Evolutionary conservation across 2,329 filamentous ascomycete species (phyloP).

Genomic region (Didymella pinodella): DNA sequence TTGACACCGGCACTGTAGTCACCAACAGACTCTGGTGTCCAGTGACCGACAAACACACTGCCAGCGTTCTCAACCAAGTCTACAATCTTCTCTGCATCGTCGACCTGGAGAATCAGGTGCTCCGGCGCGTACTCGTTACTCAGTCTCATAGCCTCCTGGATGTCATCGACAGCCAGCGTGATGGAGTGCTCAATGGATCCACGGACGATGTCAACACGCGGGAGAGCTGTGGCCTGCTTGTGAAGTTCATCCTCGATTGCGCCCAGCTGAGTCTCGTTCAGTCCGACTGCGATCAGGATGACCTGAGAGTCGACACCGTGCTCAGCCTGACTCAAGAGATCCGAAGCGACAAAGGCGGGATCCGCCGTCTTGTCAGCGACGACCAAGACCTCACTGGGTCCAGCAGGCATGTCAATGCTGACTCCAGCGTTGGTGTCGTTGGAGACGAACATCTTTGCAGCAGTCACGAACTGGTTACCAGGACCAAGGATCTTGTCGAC

Average conservation of each 20-base stretch:
- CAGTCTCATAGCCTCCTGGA: constrained; percentile 77
- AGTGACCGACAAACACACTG: constrained; percentile 92
- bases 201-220: constrained; percentile 90
- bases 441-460: constrained; percentile 96
- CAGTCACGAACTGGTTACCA: constrained; percentile 98
- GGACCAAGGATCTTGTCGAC: constrained; percentile 99
- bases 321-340: constrained; percentile 93
- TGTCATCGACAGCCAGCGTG: constrained; percentile 77
- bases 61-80: constrained; percentile 89
- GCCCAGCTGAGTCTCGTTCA: constrained; percentile 73
- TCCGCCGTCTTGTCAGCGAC: constrained; percentile 88
- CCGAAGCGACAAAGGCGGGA: constrained; percentile 93
- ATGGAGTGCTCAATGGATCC: constrained; percentile 91
- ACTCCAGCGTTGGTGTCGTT: constrained; percentile 97
- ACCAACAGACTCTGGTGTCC: constrained; percentile 97
- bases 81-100: constrained; percentile 76
- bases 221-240: constrained; percentile 83
- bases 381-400: constrained; percentile 95
- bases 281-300: constrained; percentile 83
- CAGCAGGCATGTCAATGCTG: constrained; percentile 97
- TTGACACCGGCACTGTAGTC: constrained; percentile 99
- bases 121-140: constrained; percentile 97
- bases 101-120: constrained; percentile 90
- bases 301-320: constrained; percentile 97
- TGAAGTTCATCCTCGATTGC: constrained; percentile 94